phyloP scores from a whole-genome alignment of 371 early-diverging fungal species.

The Rhizopus stolonifer region DNA sequence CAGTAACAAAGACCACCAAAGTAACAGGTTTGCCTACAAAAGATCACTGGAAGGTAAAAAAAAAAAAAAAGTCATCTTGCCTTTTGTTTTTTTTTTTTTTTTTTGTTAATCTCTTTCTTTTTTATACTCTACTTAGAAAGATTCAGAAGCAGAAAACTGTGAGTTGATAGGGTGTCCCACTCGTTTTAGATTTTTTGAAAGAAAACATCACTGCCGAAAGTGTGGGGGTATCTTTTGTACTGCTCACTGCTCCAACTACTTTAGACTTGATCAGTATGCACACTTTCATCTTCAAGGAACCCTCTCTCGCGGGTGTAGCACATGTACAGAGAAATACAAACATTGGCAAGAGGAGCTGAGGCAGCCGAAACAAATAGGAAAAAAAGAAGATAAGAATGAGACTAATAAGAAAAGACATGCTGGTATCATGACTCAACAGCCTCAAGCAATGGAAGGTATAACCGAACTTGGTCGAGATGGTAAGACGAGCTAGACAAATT shows the following conservation, averaged over 20 bases:
- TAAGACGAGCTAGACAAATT: slow-evolving; percentile 8
- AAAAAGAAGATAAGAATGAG: slow-evolving; percentile 3
- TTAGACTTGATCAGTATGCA: slow-evolving; percentile 44
- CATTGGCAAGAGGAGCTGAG: slow-evolving; percentile 32
- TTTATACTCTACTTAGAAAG: slow-evolving; percentile 31
- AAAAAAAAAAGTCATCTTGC: no score
- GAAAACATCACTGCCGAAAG: slow-evolving; percentile 52
- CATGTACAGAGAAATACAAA: slow-evolving; percentile 36
- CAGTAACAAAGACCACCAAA: slow-evolving; percentile 10
- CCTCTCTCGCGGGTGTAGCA: slow-evolving; percentile 44
- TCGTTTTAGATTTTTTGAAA: slow-evolving; percentile 47
- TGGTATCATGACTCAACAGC: slow-evolving; percentile 49
- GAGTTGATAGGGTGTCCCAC: slow-evolving; percentile 29
- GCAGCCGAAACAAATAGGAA: slow-evolving; percentile 2
- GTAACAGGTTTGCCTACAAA: slow-evolving; percentile 44
- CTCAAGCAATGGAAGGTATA: slow-evolving; percentile 53
- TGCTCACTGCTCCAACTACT: slow-evolving; percentile 47
- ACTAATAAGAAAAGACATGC: slow-evolving; percentile 26
- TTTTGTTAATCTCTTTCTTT: background rate
- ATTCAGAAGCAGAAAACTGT: slow-evolving; percentile 36
- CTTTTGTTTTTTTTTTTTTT: no score
- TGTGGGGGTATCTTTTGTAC: slow-evolving; percentile 56
- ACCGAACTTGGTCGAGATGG: slow-evolving; percentile 52
- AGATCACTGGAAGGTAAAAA: slow-evolving; percentile 57
- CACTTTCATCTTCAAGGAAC: slow-evolving; percentile 40